phyloP scores from a whole-genome alignment of 306 rosid species.

The Datisca glomerata region DNA sequence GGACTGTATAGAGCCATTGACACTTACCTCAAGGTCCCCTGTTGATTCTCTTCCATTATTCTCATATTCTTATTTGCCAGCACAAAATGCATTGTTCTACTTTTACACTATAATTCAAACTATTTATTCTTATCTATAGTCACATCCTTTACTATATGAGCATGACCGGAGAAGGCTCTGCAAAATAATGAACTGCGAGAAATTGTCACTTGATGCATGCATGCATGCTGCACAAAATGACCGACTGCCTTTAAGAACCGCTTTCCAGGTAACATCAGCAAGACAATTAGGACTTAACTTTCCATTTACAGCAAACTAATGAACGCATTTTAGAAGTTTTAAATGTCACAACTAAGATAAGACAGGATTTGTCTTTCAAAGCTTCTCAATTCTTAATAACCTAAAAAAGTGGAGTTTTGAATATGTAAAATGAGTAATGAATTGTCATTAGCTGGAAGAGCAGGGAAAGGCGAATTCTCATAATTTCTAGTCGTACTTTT shows the following conservation, averaged over 20 bases:
- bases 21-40: conserved; percentile 69
- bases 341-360: no score
- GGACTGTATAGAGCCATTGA: conserved; percentile 96
- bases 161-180: conserved; percentile 79
- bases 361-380: no score
- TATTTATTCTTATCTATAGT: conserved; percentile 32
- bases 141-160: conserved; percentile 61
- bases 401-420: no score
- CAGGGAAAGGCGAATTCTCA: no score
- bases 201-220: conserved; percentile 91
- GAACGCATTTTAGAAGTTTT: no score
- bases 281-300: no score
- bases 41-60: conserved; percentile 8
- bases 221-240: conserved; percentile 91
- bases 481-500: no score
- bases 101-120: conserved; percentile 3
- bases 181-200: conserved; percentile 76
- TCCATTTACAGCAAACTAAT: no score
- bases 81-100: no score
- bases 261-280: conserved; percentile 58
- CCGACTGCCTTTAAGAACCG: conserved; percentile 75
- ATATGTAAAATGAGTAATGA: no score
- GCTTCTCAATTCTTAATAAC: no score
- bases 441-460: no score
- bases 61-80: conserved; percentile 1